Evolutionary conservation across 495 filamentous ascomycete species (phyloP).

Genomic region (Lasiosphaeria miniovina): DNA sequence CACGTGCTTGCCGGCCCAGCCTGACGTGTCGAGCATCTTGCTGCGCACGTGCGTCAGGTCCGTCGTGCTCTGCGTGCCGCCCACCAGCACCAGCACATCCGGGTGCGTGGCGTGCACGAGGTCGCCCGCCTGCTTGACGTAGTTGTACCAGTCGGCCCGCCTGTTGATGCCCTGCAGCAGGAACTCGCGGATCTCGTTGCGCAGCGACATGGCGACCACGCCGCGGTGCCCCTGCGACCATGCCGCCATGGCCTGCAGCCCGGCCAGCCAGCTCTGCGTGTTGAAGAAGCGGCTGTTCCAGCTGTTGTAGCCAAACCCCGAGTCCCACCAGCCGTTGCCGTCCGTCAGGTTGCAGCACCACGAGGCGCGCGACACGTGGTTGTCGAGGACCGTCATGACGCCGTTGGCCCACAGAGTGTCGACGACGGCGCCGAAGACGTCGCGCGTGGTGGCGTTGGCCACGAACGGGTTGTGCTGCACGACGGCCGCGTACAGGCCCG

Average conservation of each 20-base stretch:
- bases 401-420: constrained; percentile 37
- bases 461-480: constrained; percentile 43
- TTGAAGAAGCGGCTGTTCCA: constrained; percentile 47
- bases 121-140: constrained; percentile 37
- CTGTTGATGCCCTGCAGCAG: constrained; percentile 39
- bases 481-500: constrained; percentile 31
- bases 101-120: constrained; percentile 43
- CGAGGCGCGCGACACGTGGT: constrained; percentile 47
- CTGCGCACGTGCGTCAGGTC: constrained; percentile 43
- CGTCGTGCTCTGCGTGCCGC: constrained; percentile 42
- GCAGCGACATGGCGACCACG: constrained; percentile 45
- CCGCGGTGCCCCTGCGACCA: constrained; percentile 39
- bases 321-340: constrained; percentile 54
- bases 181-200: constrained; percentile 49
- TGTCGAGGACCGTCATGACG: constrained; percentile 50
- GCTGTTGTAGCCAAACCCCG: constrained; percentile 40
- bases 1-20: constrained; percentile 44
- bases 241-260: constrained; percentile 39
- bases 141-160: constrained; percentile 45
- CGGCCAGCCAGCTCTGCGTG: constrained; percentile 42
- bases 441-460: constrained; percentile 31
- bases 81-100: constrained; percentile 44
- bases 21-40: constrained; percentile 37
- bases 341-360: constrained; percentile 52
- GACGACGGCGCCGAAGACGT: constrained; percentile 40